Evolutionary conservation across 1,139 yeast genomes (phyloP), one percentile per base, ranked within the genome.

Genomic region (Geotrichum restrictum): DNA sequence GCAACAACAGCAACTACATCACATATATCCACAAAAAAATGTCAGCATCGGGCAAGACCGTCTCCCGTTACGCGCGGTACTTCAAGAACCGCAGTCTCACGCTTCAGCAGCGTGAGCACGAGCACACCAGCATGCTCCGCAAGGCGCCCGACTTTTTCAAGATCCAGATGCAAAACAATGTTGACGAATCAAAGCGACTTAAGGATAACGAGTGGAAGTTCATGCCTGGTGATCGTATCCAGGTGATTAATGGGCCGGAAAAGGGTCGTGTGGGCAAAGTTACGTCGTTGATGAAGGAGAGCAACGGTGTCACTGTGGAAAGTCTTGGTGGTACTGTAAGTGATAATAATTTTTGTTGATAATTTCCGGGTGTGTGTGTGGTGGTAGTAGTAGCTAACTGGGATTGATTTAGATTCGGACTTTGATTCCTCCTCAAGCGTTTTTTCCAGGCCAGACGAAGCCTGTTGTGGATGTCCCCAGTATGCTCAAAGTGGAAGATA

Each of bases 401-500:
- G n/a, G n/a, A n/a, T n/a, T 40, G 36, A 3, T 39, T 13, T 42
- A 42, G 38, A 31, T 48, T 14, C 50, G 53, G 38, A 73, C 77
- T 41, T 79, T 81, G 24, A 74, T 82, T 49, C 96, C 96, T 18
- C 82, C 82, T 62, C 74, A 76, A 50, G 77, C 78, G 63, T 88
- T 95, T 94, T 77, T 80, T 45, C 83, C 81, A 53, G 83, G 85
- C 49, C 95, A 85, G 66, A 75, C 76, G 29, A 79, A 84, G 51
- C 94, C 88, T 60, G 80, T 88, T 45, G 70, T 78, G 14, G 75
- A 77, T 29, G 73, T 75, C 56, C 85, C 85, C 41, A 68, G 67
- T 43, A 76, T 86, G 39, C 82, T 87, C 51, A 77, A 77, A 56
- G 84, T 85, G 53, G 76, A 77, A 41, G 81, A 82, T 57, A 74